Conservation (phyloP, 768 basidiomycete species). For the Hemileccinum rubropunctum region DNA sequence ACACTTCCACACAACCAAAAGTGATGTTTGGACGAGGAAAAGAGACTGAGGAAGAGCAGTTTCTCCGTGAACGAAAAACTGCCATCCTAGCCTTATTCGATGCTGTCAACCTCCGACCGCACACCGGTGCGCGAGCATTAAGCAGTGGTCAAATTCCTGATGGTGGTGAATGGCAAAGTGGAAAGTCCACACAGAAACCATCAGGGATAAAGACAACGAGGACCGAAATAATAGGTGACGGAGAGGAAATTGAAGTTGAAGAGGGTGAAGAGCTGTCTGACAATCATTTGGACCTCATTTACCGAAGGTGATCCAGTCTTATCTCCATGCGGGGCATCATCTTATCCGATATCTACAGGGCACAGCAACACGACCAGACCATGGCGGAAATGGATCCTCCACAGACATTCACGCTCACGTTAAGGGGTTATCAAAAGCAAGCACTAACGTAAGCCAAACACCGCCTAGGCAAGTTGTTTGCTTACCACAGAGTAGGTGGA, state of each 20-base stretch:
- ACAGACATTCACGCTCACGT: conserved; percentile 66
- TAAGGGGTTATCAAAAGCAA: conserved; percentile 92
- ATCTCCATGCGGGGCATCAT: not conserved
- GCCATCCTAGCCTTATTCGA: conserved; percentile 75
- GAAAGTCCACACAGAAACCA: conserved; percentile 37
- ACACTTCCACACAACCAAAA: conserved; percentile 26
- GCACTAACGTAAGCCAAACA: conserved; percentile 60
- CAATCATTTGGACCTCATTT: conserved; percentile 80
- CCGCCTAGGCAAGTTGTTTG: not conserved
- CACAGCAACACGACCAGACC: conserved; percentile 73
- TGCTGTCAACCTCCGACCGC: conserved; percentile 65
- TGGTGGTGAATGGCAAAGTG: conserved; percentile 37
- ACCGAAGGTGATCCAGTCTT: conserved; percentile 58
- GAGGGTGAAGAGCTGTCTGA: conserved; percentile 80
- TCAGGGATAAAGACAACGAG: conserved; percentile 40
- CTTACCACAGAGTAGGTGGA: conserved; percentile 62
- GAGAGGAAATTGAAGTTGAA: conserved; percentile 81
- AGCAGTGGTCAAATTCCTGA: conserved; percentile 28
- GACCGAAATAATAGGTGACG: conserved; percentile 75
- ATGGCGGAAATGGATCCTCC: conserved; percentile 84
- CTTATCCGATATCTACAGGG: conserved; percentile 45
- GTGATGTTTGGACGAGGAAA: conserved; percentile 68
- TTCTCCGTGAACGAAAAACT: conserved; percentile 75
- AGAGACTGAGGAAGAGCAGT: conserved; percentile 76
- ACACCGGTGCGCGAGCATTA: conserved; percentile 40